Base-by-base conservation (phyloP, 129 eudicot genomes). In the Kitagawia praeruptora region DNA sequence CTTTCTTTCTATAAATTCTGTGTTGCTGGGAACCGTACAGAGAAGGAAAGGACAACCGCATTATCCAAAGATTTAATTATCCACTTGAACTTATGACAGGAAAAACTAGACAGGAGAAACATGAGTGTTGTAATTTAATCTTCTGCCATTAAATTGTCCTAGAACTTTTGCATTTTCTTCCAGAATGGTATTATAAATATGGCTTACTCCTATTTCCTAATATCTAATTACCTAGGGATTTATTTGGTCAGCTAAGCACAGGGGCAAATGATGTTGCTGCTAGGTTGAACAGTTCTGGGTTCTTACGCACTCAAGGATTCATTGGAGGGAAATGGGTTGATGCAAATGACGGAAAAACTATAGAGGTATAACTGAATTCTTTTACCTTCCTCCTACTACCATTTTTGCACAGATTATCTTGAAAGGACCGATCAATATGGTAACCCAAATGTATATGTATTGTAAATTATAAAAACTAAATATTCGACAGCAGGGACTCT, bases 241-340 rank as follows among this genome's bases (percentile, higher is more conserved):
- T 83, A 48, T 40, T 39, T 82, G 70, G 44, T 71, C 85, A 94
- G 96, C 89, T 92, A 85, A 92, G 89, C 85, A 89, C 69, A 80
- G 86, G 85, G 69, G 85, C 96, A 4, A 63, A 87, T 79, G 88
- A 80, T 86, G 75, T 95, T 82, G 90, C 90, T 76, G 89, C 84
- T 85, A 84, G 89, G 75, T 84, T 95, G 49, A 88, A 75, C 85
- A 88, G 87, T 63, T 83, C 83, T 28, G 98, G 98, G 9, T 78
- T 95, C 39, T 82, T 92, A 6, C 82, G 56, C 80, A 92, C 83
- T 18, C 88, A 87, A 78, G 98, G 92, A 39, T 86, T 92, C 41
- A 92, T 95, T 63, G 98, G 90, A 48, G 98, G 97, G 75, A 90
- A 89, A 78, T 95, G 98, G 98, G 82, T 48, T 34, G 96, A 95